Evolutionary conservation across 23 red algal species (phyloP), one percentile per base, ranked within the genome.

Genomic region (Cyanidioschyzon merolae): DNA sequence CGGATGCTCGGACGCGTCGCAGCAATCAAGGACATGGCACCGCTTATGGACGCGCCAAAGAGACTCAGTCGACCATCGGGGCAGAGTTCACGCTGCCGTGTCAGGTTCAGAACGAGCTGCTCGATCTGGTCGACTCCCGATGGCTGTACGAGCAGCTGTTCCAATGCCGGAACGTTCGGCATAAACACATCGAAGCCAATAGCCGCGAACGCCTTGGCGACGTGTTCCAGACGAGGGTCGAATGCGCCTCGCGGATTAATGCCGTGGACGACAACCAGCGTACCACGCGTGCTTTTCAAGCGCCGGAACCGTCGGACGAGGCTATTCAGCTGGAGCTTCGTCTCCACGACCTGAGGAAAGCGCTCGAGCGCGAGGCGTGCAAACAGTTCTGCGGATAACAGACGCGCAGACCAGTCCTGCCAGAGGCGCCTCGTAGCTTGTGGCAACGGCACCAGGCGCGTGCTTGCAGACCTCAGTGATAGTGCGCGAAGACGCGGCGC

Each of bases 11-110:
- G 63, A 25, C 63, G 63, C 63, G 63, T 32, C 63, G 63, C 63
- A 7, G 63, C 63, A 25, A 71, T 35, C 16, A 71, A 27, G 12
- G 63, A 25, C 63, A 71, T 71, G 12, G 63, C 63, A 7, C 63
- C 63, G 63, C 63, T 71, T 3, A 71, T 32, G n/a, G 63, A 71
- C 21, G 63, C 63, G 29, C 63, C 63, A 35, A 71, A 71, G 7
- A 71, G n/a, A 27, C 63, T 71, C 63, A 71, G 32, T 35, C 7
- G 7, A 17, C 32, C n/a, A 35, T 71, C 63, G 16, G n/a, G 21
- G 29, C n/a, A 25, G 63, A 17, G 7, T 12, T 35, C 29, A 7
- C 3, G n/a, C 12, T 32, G 12, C 12, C 32, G 7, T 7, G 63
- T 71, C 16, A 71, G 63, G 7, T 25, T 35, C 21, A 32, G 7